Base-by-base conservation (phyloP, 129 eudicot genomes). In the Centaurea solstitialis region DNA sequence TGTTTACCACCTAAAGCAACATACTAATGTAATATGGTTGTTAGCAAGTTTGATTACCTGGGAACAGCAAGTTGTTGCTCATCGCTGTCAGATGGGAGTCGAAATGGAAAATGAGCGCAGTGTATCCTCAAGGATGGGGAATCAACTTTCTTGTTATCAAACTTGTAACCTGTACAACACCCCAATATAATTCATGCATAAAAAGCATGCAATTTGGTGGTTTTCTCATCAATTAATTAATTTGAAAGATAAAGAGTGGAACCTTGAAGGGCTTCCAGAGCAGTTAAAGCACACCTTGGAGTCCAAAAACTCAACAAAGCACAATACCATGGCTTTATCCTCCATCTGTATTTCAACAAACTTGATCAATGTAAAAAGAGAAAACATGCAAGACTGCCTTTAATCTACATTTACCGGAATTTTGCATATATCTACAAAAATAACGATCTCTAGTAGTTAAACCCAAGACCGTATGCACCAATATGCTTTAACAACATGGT, bases 221-320 rank as follows among this genome's bases (percentile, higher is more conserved):
- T 22, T 21, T 77, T 65, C 2, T 21, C 67, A 26, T 15, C 9
- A 22, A 74, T 11, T 47, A 2, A n/a, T 53, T 17, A 17, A 53
- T n/a, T n/a, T 53, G 64, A 53, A 26, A 53, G 64, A 17, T 17
- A 53, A 22, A 53, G 64, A 53, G 22, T 17, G 13, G 3, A 76
- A 89, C 98, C 98, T 92, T 92, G 98, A 81, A 94, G 94, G 71
- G 98, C 94, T 81, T 92, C 97, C 90, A 89, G 77, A 79, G 97
- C 98, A 76, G 90, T 90, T 72, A 85, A 85, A 64, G 98, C 98
- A 67, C 93, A 91, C n/a, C n/a, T 86, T 90, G 45, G 97, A 78
- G 85, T 94, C 94, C 53, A 83, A 70, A 72, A 94, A 94, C 86
- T 92, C 98, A 7, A 94, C 96, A 80, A 94, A 94, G 86, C 98